These are phyloP conservation scores for Alternaria conjuncta DNA, from an alignment of 2,329 filamentous ascomycete species.

Conservation along the genomic window DNA sequence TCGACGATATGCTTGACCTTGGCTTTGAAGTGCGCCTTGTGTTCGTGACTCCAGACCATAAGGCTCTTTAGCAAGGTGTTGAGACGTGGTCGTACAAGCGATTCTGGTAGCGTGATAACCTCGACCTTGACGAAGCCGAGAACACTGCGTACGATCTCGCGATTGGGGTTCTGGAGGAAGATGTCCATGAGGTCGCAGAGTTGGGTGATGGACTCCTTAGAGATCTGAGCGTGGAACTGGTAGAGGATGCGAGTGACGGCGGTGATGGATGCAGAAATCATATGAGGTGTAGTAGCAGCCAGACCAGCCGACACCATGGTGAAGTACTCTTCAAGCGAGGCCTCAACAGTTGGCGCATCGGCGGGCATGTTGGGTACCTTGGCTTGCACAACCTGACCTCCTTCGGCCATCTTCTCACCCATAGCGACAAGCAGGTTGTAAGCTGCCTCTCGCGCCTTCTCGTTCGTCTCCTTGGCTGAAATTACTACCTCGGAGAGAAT, in stretches of 20 bases:
- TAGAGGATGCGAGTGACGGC: conserved; percentile 92
- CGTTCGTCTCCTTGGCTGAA: conserved; percentile 96
- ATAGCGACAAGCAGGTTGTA: conserved; percentile 91
- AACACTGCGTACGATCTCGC: conserved; percentile 93
- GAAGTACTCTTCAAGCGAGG: conserved; percentile 92
- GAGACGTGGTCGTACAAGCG: conserved; percentile 79
- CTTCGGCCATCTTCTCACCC: conserved; percentile 79
- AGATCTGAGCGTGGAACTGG: conserved; percentile 79
- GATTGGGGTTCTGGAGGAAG: conserved; percentile 94
- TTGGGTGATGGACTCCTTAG: conserved; percentile 74
- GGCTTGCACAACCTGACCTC: conserved; percentile 79
- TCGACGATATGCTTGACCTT: conserved; percentile 99
- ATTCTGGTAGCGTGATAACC: conserved; percentile 80
- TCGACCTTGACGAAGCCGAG: conserved; percentile 97
- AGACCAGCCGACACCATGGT: conserved; percentile 98
- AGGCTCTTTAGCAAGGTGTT: conserved; percentile 82
- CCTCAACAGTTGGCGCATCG: conserved; percentile 76
- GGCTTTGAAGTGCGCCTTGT: conserved; percentile 94
- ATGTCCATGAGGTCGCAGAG: conserved; percentile 94
- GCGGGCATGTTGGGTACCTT: conserved; percentile 86
- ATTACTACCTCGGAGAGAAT: conserved; percentile 94
- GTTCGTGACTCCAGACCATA: conserved; percentile 96
- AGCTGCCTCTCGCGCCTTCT: conserved; percentile 85
- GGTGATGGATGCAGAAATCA: conserved; percentile 97
- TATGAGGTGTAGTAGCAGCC: conserved; percentile 90